Base-by-base conservation (phyloP, 1,284 basidiomycete species). In the Puccinia triticina region DNA sequence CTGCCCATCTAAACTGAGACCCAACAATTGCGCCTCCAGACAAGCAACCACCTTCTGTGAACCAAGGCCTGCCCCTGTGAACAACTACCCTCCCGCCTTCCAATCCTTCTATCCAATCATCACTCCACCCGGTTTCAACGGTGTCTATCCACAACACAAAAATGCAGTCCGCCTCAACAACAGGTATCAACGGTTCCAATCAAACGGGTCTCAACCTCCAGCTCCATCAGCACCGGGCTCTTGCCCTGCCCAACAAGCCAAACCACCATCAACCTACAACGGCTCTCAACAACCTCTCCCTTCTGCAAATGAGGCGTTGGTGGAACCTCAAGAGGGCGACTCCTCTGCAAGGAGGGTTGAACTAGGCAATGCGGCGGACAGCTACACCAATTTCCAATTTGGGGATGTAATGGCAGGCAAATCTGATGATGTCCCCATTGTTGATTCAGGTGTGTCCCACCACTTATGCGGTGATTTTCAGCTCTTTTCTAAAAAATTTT, bases 81-180 rank as follows among this genome's bases (percentile, higher is more conserved):
- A 32, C 32, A 11, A 67, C 14, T 5, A 18, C 2, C 10, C 18
- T 18, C 40, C 3, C 21, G 16, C 3, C 12, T 67, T 43, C n/a
- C 64, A 67, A 43, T 8, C 23, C 64, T 43, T 34, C 4, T 67
- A 67, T 18, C 64, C 64, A 67, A 67, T 67, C 32, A n/a, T 67
- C 11, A 37, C 40, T 5, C 64, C 64, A 16, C 32, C 64, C 1
- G 34, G 64, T 23, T 67, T 67, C 18, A 8, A 7, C 4, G 64
- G 34, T 4, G 18, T 67, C 1, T 67, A 67, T 32, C 64, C 64
- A 12, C 32, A 67, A n/a, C n/a, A n/a, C n/a, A 37, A 67, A 8
- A 43, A 12, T 43, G 5, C 55, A 57, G 26, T 5, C 5, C 21
- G 8, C 55, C n/a, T n/a, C n/a, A n/a, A n/a, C 5, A 43, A 43